Base-by-base conservation (phyloP, 2,329 filamentous ascomycete species). In the Penicillium sp. region DNA sequence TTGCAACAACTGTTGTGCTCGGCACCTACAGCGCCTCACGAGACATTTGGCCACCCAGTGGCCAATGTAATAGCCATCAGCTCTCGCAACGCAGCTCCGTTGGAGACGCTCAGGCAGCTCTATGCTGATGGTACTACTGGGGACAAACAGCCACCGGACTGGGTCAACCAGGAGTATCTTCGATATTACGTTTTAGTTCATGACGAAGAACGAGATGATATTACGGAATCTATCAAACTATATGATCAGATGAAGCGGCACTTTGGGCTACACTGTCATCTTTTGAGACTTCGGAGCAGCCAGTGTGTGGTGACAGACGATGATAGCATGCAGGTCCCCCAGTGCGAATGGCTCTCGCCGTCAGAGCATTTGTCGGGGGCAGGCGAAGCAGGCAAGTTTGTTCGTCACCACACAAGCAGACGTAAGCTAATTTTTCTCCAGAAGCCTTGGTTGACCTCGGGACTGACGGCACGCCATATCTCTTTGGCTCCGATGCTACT, bases 231-330 rank as follows among this genome's bases (percentile, higher is more conserved):
- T 12, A 91, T 91, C 68, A 81, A 83, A 17, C 75, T 97, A 26
- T 98, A 95, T 68, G 93, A 98, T 60, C 88, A 96, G 68, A 98
- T 98, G 94, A 98, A 97, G 71, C 83, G 93, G n/a, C 88, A 96
- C 70, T 88, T 98, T 56, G 93, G 93, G 2, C 75, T 97, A 42
- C 90, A 98, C 69, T 98, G 93, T 65, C 93, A 98, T 69, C 76
- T 98, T 10, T 75, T 98, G 31, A 78, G 94, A 55, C 74, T 98
- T 44, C 81, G 91, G 59, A 94, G 88, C 61, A 85, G 82, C 33
- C 86, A 89, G 64, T 91, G 88, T 67, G 84, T 88, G 32, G 82
- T 90, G 55, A 90, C 88, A 1, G 93, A 97, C 66, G 90, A 96
- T 65, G 91, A 97, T 64, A 91, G 87, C 62, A 81, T 88, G 60